These are phyloP conservation scores for Yamagishiella unicocca DNA, from an alignment of 139 green algal genomes.

Conservation along the genomic window DNA sequence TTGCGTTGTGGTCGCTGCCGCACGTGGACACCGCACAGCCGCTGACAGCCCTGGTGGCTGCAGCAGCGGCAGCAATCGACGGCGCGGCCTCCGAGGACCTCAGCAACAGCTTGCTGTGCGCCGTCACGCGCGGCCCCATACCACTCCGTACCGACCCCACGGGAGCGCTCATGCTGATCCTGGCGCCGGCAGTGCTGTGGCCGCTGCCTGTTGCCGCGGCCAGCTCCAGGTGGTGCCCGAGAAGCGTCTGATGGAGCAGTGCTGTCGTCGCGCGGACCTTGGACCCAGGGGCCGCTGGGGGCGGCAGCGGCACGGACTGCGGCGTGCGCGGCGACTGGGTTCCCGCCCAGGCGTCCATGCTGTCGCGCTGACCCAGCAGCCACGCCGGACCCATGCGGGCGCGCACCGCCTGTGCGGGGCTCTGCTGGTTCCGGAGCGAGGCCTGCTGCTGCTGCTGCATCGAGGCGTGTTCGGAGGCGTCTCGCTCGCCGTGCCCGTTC, in stretches of 20 bases:
- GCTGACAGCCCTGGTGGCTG: not conserved
- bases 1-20: not conserved
- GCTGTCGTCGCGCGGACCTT: not conserved
- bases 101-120: too few relatives aligned
- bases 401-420: not conserved
- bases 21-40: not conserved
- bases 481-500: too few relatives aligned
- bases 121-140: too few relatives aligned
- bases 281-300: not conserved
- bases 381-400: not conserved
- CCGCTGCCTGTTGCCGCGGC: not conserved
- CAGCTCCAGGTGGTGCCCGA: not conserved
- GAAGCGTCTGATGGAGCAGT: not conserved
- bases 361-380: not conserved
- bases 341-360: not conserved
- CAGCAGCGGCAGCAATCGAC: too few relatives aligned
- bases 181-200: too few relatives aligned
- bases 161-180: too few relatives aligned
- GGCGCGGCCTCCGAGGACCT: too few relatives aligned
- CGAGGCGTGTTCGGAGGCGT: too few relatives aligned
- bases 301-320: not conserved
- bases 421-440: not conserved
- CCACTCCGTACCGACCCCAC: too few relatives aligned
- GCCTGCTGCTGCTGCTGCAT: not conserved
- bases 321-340: not conserved